phyloP scores from a whole-genome alignment of 2,329 filamentous ascomycete genomes.

The Phyllachora maydis region DNA sequence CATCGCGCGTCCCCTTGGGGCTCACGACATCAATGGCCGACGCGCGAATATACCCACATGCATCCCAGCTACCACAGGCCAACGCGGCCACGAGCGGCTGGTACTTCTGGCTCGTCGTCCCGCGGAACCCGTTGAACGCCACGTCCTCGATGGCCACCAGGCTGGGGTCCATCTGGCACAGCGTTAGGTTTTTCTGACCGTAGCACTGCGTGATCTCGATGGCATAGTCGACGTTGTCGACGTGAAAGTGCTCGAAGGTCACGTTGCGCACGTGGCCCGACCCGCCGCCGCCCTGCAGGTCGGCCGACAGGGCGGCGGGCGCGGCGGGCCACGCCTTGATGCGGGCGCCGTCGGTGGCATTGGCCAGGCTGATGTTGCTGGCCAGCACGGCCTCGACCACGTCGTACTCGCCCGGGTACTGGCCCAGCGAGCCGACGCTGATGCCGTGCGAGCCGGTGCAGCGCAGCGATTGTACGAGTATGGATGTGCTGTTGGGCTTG shows the following conservation, averaged over 20 bases:
- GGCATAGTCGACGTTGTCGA: constrained; percentile 40
- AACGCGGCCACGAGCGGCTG: constrained; percentile 8
- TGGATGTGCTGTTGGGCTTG: constrained; percentile 39
- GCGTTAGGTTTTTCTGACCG: constrained; percentile 33
- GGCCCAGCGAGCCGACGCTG: constrained; percentile 37
- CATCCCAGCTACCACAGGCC: constrained; percentile 7
- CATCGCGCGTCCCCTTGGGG: constrained; percentile 6
- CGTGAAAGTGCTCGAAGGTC: constrained; percentile 33
- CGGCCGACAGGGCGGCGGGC: constrained; percentile 13
- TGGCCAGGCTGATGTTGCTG: constrained; percentile 16
- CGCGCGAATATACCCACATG: constrained; percentile 7
- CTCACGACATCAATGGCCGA: constrained; percentile 8
- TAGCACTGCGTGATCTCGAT: constrained; percentile 28
- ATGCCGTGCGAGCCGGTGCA: constrained; percentile 44
- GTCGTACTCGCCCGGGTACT: constrained; percentile 33
- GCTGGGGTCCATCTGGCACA: constrained; percentile 37
- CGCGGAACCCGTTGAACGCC: constrained; percentile 27
- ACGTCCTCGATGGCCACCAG: constrained; percentile 30
- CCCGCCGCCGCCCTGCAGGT: constrained; percentile 37
- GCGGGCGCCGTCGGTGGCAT: constrained; percentile 27
- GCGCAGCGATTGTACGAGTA: constrained; percentile 34
- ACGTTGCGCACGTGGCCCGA: constrained; percentile 37
- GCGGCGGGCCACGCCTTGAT: constrained; percentile 34
- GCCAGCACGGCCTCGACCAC: constrained; percentile 37
- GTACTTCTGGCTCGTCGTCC: constrained; percentile 16